Percentiles rank a stretch among this genome's conserved stretches.
Evolutionary conservation across 2,329 filamentous ascomycete genomes (phyloP).

Genomic region (Fonsecaea pedrosoi): DNA sequence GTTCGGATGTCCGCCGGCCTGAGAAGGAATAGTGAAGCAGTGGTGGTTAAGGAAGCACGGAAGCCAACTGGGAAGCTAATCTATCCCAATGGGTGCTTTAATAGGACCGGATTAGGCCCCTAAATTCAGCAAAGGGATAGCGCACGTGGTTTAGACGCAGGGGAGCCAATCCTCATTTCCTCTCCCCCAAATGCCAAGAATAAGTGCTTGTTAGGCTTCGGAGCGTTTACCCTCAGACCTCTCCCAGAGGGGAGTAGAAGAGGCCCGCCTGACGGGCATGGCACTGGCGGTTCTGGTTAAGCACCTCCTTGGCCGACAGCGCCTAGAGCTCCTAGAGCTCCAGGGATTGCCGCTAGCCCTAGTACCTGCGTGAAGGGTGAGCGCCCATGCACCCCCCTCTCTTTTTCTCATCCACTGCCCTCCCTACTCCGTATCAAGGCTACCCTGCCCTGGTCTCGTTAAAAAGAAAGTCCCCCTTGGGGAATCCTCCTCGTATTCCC

Average conservation of each 20-base stretch:
- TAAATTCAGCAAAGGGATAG: not conserved
- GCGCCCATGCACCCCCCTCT: not conserved
- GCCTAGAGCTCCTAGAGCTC: not conserved
- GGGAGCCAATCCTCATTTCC: not conserved
- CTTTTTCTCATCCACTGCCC: not conserved
- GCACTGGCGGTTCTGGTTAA: constrained; percentile 3
- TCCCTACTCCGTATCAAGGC: not conserved
- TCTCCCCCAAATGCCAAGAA: not conserved
- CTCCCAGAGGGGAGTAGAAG: not conserved
- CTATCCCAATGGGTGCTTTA: not conserved
- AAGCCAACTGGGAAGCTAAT: constrained; percentile 2
- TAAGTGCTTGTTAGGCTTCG: not conserved
- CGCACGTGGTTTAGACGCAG: not conserved
- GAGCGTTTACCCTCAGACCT: not conserved
- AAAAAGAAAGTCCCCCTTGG: not conserved
- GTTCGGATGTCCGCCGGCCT: constrained; percentile 31
- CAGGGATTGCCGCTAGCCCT: constrained; percentile 1
- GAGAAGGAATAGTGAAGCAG: constrained; percentile 9
- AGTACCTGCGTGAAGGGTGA: constrained; percentile 1
- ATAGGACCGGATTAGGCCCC: not conserved
- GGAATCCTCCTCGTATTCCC: too few relatives aligned
- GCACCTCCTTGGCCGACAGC: not conserved
- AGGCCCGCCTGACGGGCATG: not conserved
- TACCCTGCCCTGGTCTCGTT: not conserved
- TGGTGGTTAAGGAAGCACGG: not conserved